Evolutionary conservation across 768 basidiomycete species (phyloP), one percentile per base, ranked within the genome.

Genomic region (Collybia mongolica): DNA sequence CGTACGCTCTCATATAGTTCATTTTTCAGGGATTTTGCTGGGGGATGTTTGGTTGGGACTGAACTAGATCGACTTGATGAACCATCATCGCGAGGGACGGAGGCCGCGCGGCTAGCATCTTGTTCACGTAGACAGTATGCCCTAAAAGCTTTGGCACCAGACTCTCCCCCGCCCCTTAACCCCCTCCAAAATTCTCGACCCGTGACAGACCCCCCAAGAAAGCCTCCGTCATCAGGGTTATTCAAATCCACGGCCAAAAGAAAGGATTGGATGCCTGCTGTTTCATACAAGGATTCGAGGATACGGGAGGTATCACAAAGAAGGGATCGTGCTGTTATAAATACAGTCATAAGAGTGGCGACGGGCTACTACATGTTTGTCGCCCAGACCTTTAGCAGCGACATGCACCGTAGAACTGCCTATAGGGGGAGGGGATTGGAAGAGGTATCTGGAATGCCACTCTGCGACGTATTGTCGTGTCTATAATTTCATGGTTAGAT

Each of bases 161-260:
- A 58, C 9, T 76, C 74, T 7, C 84, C 85, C 3, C 86, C 83
- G 12, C 76, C 72, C 47, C 84, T 67, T 49, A 84, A 61, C 11
- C 77, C 75, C 17, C 82, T 70, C 84, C 84, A 88, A 54, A 83
- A 88, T 51, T 86, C 83, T 36, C 83, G 73, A 5, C 84, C 86
- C 6, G 69, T 56, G 3, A 78, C 39, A 1, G 83, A 80, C 3
- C 86, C 86, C 6, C 86, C 86, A 5, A 88, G 69, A 63, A 86
- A 87, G 0, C 83, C 81, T 23, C 66, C 64, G 57, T 82, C 79
- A 0, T 64, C 51, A 11, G 68, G 56, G 54, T 79, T 72, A 12
- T 57, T 55, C 4, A 83, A 80, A 55, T 85, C 76, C 22, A 87
- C 76, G 1, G 80, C 80, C 3, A 88, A 72, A 36, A 86, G 54